phyloP scores from a whole-genome alignment of 139 green algal genomes.

The Astrephomene gubernaculifera region DNA sequence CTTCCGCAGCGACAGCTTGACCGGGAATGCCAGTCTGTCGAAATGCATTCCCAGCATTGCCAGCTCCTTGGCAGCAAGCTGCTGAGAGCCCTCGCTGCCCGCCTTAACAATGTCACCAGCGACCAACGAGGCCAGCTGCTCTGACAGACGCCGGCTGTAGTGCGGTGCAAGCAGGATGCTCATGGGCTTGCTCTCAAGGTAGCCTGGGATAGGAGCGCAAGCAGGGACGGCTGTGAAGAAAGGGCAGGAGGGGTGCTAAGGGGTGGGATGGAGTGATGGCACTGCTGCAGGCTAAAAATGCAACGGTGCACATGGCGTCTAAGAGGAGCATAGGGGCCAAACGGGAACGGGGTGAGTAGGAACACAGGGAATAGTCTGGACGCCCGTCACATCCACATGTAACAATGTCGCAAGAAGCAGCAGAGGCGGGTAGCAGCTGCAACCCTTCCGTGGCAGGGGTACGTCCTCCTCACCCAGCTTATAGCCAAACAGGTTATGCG shows the following conservation, averaged over 20 bases:
- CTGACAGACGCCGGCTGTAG: background rate
- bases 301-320: background rate
- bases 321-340: background rate
- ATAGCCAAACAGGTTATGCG: slow-evolving; percentile 22
- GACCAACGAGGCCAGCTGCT: background rate
- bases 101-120: background rate
- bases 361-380: background rate
- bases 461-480: background rate
- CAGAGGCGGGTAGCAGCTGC: background rate
- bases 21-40: slow-evolving; percentile 7
- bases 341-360: background rate
- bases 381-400: background rate
- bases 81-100: background rate
- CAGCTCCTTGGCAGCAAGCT: background rate
- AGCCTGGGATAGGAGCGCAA: slow-evolving; percentile 10
- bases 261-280: background rate
- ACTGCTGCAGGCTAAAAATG: no score
- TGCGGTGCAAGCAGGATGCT: slow-evolving; percentile 8
- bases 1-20: slow-evolving; percentile 1
- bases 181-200: slow-evolving; percentile 26
- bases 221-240: background rate
- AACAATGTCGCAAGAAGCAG: background rate
- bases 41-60: slow-evolving; percentile 27
- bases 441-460: background rate
- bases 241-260: no score